phyloP scores from a whole-genome alignment of 2,329 filamentous ascomycete species.

The Colletotrichum aenigma region DNA sequence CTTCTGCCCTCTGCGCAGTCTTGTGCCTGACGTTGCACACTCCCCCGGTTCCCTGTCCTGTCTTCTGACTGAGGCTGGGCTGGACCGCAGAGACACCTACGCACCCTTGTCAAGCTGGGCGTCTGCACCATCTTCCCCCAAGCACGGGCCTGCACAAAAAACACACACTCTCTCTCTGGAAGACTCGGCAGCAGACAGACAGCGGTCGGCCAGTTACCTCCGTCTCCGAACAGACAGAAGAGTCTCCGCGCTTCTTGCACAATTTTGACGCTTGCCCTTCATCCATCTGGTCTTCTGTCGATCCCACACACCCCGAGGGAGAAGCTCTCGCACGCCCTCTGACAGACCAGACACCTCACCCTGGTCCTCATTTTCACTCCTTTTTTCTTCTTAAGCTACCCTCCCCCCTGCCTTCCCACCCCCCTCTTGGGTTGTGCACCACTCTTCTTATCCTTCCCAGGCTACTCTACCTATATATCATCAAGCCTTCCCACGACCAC shows the following conservation, averaged over 20 bases:
- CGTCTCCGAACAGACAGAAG: neutral
- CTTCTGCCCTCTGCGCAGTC: neutral
- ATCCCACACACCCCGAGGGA: neutral
- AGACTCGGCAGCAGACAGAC: neutral
- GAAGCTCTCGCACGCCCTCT: neutral
- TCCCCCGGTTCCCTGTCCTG: slow-evolving; percentile 2
- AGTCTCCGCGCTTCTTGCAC: neutral
- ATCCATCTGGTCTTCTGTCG: neutral
- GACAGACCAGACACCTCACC: neutral
- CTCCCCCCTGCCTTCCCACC: neutral
- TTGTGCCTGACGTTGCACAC: slow-evolving; percentile 15
- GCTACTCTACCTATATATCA: slow-evolving; percentile 17
- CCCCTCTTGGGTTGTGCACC: neutral
- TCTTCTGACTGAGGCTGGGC: slow-evolving; percentile 6
- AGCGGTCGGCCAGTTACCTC: neutral
- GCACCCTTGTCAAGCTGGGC: neutral
- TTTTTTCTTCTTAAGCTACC: slow-evolving; percentile 8
- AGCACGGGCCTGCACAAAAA: neutral
- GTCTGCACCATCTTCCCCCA: neutral
- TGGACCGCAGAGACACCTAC: neutral
- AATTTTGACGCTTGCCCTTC: neutral
- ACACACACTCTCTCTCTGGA: neutral
- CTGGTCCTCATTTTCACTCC: neutral
- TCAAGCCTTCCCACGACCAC: slow-evolving; percentile 11
- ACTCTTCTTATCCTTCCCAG: neutral